Conservation (phyloP, 176 grass and related monocot genomes). For the Canna indica region DNA sequence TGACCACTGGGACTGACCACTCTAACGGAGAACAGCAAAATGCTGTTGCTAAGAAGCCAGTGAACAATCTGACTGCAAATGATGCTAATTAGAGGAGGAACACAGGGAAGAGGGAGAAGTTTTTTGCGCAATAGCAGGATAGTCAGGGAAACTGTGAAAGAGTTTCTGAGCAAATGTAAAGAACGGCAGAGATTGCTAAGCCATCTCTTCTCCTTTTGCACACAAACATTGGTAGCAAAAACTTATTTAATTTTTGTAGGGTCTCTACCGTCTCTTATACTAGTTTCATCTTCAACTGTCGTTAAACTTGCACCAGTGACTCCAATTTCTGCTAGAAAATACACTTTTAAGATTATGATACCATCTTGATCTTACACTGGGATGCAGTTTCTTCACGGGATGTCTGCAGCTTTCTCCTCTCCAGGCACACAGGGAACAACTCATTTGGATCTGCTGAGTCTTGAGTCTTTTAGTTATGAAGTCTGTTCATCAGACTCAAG, state of each 20-base stretch:
- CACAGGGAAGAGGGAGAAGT: neutral
- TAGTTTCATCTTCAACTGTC: neutral
- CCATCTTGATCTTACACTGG: too few species aligned
- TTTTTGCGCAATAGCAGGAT: neutral
- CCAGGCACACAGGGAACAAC: too few species aligned
- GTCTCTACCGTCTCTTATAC: neutral
- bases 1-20: neutral
- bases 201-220: neutral
- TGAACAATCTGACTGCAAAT: neutral
- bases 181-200: neutral
- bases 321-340: too few species aligned
- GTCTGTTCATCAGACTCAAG: too few species aligned
- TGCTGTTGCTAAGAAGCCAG: neutral
- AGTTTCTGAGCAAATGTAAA: constrained; percentile 15
- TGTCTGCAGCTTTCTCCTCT: too few species aligned
- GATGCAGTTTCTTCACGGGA: too few species aligned
- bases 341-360: neutral
- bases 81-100: constrained; percentile 2
- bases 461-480: too few species aligned
- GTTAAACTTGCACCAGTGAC: neutral
- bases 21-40: neutral
- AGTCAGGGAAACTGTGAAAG: neutral
- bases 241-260: constrained; percentile 1
- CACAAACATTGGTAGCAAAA: neutral
- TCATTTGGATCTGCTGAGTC: too few species aligned